These are phyloP conservation scores for Cymbopogon flexuosus DNA, from an alignment of 202 grass and related monocot genomes.

Conservation along the genomic window DNA sequence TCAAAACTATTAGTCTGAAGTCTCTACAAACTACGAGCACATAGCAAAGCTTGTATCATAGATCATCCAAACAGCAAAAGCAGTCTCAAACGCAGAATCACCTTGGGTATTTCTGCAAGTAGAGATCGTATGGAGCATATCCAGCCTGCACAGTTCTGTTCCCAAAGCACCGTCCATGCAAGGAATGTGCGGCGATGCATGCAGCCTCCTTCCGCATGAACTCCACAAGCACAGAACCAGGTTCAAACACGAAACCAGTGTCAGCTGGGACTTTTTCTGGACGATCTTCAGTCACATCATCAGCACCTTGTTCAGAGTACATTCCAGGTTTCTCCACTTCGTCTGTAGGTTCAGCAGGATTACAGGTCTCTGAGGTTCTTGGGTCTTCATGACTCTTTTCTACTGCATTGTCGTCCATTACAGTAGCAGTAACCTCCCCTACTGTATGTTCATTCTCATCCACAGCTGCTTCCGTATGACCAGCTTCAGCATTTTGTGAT, in stretches of 20 bases:
- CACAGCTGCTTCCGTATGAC: background rate
- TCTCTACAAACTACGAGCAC: background rate
- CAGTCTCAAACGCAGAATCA: constrained; percentile 16
- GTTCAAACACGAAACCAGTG: constrained; percentile 30
- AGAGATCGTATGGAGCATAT: constrained; percentile 56
- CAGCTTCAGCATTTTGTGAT: constrained; percentile 2
- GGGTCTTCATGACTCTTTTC: constrained; percentile 25
- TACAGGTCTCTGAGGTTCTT: background rate
- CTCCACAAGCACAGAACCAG: constrained; percentile 70
- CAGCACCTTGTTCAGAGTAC: background rate
- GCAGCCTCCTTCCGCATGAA: constrained; percentile 73
- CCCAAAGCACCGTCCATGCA: constrained; percentile 67
- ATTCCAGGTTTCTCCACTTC: background rate
- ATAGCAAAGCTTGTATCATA: background rate
- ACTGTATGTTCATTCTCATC: constrained; percentile 8
- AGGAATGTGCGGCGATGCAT: constrained; percentile 56
- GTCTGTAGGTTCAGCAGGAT: background rate
- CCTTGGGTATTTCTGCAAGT: constrained; percentile 50
- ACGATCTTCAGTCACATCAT: background rate
- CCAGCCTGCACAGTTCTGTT: constrained; percentile 44
- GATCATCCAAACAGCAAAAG: background rate
- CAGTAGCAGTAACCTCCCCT: background rate
- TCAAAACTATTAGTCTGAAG: background rate
- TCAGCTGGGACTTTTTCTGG: constrained; percentile 16
- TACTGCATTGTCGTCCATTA: background rate